Evolutionary conservation across 2,329 filamentous ascomycete species (phyloP), one percentile per base, ranked within the genome.

Genomic region (Calonectria pseudoreteaudii): DNA sequence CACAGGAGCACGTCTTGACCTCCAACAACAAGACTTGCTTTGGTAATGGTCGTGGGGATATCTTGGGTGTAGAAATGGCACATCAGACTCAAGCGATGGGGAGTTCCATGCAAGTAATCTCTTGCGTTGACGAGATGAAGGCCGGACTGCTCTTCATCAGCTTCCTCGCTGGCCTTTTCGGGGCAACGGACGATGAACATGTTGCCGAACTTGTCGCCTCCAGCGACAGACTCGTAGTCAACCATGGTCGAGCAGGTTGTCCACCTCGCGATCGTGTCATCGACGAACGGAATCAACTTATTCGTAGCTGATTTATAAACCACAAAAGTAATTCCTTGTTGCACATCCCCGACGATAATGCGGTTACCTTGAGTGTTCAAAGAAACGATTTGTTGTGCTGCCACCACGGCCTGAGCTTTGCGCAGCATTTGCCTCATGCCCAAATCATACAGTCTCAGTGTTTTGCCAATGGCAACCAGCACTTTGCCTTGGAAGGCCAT

Each of bases 161-260:
- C 94, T 83, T 97, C 95, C 77, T 95, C 93, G 47, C 95, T 98
- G 10, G 93, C 93, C 83, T 98, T 97, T 74, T 93, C 88, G 0
- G 96, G 95, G 80, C 94, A 97, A 62, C 97, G 94, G 36, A 99
- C 89, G 56, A 99, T 91, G 93, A 95, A 99, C 20, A 99, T 86
- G 80, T 99, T 99, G 74, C 97, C 97, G 78, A 99, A 99, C 83
- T 98, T 98, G 87, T 99, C 97, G 44, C 96, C 96, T 44, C 96
- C 97, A 3, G 95, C 96, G 30, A 94, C 92, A 1, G 97, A 98
- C 83, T 99, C 97, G 84, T 99, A 99, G 85, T 99, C 97, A 2
- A 98, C 93, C 95, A 99, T 98, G 3, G 95, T 91, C 0, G 94
- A 94, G 78, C 94, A 94, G 0, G 95, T 98, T 1, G 95, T 98